Evolutionary conservation across 176 grass and related monocot species (phyloP).

Genomic region (Triticum turgidum): DNA sequence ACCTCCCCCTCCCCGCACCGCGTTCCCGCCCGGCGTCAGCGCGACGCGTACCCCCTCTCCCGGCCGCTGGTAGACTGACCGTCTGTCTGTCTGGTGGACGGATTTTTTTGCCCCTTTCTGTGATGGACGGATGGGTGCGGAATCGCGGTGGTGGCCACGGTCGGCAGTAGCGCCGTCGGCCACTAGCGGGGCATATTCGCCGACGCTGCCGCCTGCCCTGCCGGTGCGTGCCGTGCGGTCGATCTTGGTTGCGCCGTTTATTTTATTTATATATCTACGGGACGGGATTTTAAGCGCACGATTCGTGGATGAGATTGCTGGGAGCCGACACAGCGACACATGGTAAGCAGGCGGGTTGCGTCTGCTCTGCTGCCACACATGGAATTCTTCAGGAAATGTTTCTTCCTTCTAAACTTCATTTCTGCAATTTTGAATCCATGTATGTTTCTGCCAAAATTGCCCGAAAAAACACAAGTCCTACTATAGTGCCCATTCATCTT

Average conservation of each 20-base stretch:
- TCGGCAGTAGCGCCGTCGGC: neutral
- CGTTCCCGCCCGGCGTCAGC: neutral
- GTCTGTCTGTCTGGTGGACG: too few species aligned
- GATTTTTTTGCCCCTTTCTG: too few species aligned
- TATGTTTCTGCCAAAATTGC: neutral
- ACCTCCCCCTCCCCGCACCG: neutral
- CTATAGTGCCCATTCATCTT: neutral
- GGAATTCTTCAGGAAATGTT: neutral
- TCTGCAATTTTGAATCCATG: neutral
- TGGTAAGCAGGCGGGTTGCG: neutral
- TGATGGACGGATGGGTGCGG: neutral
- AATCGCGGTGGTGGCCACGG: neutral
- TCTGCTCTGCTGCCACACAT: neutral
- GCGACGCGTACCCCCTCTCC: neutral
- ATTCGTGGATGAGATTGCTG: neutral
- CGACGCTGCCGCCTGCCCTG: neutral
- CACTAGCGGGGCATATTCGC: conserved; percentile 43
- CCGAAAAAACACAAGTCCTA: neutral
- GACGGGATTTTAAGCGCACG: neutral
- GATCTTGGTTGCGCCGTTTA: neutral
- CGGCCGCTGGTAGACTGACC: neutral
- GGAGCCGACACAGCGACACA: neutral
- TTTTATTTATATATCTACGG: neutral
- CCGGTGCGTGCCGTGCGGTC: neutral
- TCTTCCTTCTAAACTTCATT: neutral